Percentiles rank a stretch among this genome's conserved stretches.
phyloP scores from a whole-genome alignment of 805 yeast species.

The Dipodascus geniculatus region DNA sequence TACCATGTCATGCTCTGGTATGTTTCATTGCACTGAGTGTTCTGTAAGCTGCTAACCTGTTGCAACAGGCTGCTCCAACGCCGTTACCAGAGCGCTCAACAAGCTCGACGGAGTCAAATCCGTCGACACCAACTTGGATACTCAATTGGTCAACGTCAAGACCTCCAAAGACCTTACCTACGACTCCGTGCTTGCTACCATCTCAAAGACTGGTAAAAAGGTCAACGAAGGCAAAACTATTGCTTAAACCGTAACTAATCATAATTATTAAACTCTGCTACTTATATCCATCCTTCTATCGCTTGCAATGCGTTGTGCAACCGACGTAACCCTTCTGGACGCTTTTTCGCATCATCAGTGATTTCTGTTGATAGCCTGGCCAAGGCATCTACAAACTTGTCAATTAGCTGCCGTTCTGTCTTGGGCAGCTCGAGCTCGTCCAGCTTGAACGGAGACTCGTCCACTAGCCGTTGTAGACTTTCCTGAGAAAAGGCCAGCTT shows the following conservation, averaged over 20 bases:
- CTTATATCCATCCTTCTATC: slow-evolving; percentile 64
- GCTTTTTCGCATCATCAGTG: slow-evolving; percentile 72
- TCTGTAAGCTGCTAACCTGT: background rate
- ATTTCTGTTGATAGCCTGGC: slow-evolving; percentile 83
- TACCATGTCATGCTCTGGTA: slow-evolving; percentile 68
- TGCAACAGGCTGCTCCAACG: slow-evolving; percentile 61
- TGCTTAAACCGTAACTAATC: slow-evolving; percentile 18
- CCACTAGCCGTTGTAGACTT: slow-evolving; percentile 18
- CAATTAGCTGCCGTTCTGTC: slow-evolving; percentile 69
- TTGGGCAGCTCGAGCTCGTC: slow-evolving; percentile 59
- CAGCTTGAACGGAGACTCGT: slow-evolving; percentile 37
- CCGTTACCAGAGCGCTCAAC: slow-evolving; percentile 65
- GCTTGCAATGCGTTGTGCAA: slow-evolving; percentile 74
- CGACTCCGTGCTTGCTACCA: slow-evolving; percentile 69
- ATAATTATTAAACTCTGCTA: no score
- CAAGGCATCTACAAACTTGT: slow-evolving; percentile 74
- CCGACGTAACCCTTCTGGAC: slow-evolving; percentile 68
- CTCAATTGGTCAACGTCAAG: slow-evolving; percentile 71
- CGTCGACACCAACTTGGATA: slow-evolving; percentile 62
- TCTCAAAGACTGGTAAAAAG: slow-evolving; percentile 84
- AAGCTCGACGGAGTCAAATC: slow-evolving; percentile 64
- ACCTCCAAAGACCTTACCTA: slow-evolving; percentile 45
- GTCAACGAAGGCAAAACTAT: slow-evolving; percentile 54
- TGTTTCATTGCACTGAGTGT: slow-evolving; percentile 11
- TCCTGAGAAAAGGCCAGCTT: slow-evolving; percentile 11